Evolutionary conservation across 2,329 filamentous ascomycete species (phyloP).

Genomic region (Phyllachora maydis): DNA sequence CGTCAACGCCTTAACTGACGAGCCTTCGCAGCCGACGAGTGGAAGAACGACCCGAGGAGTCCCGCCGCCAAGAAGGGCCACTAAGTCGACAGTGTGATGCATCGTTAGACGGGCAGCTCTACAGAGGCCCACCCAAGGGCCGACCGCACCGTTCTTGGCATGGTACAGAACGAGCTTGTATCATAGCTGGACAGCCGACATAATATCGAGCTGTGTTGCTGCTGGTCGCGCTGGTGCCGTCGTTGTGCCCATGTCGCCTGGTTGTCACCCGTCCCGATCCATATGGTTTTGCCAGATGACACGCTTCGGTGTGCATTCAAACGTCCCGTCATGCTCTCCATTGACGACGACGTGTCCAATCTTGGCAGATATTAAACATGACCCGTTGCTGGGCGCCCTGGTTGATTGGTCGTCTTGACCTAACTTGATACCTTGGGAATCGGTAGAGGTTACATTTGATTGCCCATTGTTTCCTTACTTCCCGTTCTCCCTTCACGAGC

Average conservation of each 20-base stretch:
- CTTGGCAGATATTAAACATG: constrained; percentile 28
- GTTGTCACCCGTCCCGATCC: too few relatives aligned
- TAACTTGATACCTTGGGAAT: constrained; percentile 32
- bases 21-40: constrained; percentile 56
- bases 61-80: constrained; percentile 21
- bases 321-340: too few relatives aligned
- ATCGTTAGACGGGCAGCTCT: too few relatives aligned
- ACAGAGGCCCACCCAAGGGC: too few relatives aligned
- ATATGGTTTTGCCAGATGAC: too few relatives aligned
- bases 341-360: constrained; percentile 33
- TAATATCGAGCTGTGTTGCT: constrained; percentile 8
- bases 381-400: constrained; percentile 37
- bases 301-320: too few relatives aligned
- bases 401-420: constrained; percentile 33
- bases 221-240: too few relatives aligned
- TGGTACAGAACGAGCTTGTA: constrained; percentile 19
- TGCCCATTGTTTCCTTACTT: too few relatives aligned
- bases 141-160: too few relatives aligned
- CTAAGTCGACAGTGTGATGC: constrained; percentile 4
- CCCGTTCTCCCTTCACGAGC: too few relatives aligned
- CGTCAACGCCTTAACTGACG: constrained; percentile 3
- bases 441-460: constrained; percentile 33
- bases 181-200: constrained; percentile 14
- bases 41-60: constrained; percentile 92
- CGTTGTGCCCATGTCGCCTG: too few relatives aligned